phyloP scores from a whole-genome alignment of 1,284 basidiomycete species.

The Schizophyllum amplum region DNA sequence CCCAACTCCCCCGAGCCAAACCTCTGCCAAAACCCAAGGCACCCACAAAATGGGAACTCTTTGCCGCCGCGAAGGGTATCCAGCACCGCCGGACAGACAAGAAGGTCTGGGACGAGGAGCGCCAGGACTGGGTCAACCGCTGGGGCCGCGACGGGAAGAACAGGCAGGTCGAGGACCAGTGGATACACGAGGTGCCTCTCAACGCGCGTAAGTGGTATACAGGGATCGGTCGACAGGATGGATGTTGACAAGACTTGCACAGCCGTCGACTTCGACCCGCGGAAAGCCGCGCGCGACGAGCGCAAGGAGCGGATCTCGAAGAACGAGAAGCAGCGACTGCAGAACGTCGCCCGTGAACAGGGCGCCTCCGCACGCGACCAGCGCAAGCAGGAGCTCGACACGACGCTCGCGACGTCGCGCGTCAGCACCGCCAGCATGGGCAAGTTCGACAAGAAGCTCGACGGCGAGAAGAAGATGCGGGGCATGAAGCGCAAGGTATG shows the following conservation, averaged over 20 bases:
- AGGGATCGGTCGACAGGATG: conserved; percentile 4
- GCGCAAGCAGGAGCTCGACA: conserved; percentile 72
- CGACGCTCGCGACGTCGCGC: conserved; percentile 72
- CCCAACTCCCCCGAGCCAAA: conserved; percentile 83
- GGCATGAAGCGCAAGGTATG: conserved; percentile 89
- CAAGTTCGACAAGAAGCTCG: conserved; percentile 81
- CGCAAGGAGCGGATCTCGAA: conserved; percentile 79
- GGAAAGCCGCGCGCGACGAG: conserved; percentile 64
- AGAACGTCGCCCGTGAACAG: conserved; percentile 67
- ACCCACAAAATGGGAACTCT: conserved; percentile 94
- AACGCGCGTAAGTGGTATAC: conserved; percentile 62
- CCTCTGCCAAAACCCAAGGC: conserved; percentile 90
- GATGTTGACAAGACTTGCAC: background rate
- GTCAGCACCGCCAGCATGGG: conserved; percentile 91
- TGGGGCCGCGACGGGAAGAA: conserved; percentile 95
- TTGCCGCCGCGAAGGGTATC: conserved; percentile 93
- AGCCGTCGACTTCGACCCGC: conserved; percentile 77
- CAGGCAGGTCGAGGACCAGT: conserved; percentile 82
- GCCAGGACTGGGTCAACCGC: conserved; percentile 85
- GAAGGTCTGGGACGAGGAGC: conserved; percentile 92
- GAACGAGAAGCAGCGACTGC: conserved; percentile 77
- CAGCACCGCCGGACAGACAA: conserved; percentile 74
- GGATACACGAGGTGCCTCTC: conserved; percentile 86
- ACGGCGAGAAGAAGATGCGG: conserved; percentile 84
- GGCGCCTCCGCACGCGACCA: conserved; percentile 30